A percentile compares a stretch with the other conserved stretches of the same genome.
phyloP scores from a whole-genome alignment of 306 rosid species.

The Inga leiocalycina region DNA sequence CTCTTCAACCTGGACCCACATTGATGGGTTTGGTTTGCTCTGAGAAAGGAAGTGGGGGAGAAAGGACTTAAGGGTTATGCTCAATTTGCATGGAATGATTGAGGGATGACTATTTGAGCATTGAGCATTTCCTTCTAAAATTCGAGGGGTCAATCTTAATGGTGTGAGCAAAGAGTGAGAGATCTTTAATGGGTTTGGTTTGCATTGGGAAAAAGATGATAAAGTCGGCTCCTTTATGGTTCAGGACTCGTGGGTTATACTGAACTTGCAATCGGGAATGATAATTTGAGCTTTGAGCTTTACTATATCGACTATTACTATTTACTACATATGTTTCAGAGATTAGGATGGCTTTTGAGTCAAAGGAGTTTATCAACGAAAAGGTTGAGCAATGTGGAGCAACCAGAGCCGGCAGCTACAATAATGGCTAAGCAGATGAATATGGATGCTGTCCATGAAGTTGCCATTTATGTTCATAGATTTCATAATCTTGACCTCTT shows the following conservation, averaged over 20 bases:
- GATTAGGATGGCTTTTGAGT: slow-evolving; percentile 71
- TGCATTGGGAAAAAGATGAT: background rate
- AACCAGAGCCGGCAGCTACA: slow-evolving; percentile 24
- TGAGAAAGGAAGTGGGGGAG: background rate
- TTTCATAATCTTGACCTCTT: slow-evolving; percentile 96
- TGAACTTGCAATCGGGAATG: slow-evolving; percentile 48
- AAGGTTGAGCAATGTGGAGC: slow-evolving; percentile 60
- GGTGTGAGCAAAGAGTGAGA: background rate
- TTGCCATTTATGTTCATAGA: slow-evolving; percentile 88
- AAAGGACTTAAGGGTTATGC: background rate
- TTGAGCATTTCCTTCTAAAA: slow-evolving; percentile 13
- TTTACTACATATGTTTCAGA: slow-evolving; percentile 72
- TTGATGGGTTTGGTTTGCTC: background rate
- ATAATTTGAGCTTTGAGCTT: slow-evolving; percentile 34
- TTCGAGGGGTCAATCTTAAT: background rate
- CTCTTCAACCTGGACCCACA: slow-evolving; percentile 32
- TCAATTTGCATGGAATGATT: background rate
- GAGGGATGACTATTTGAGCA: background rate
- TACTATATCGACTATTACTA: slow-evolving; percentile 24
- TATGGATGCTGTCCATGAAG: slow-evolving; percentile 75
- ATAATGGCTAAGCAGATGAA: slow-evolving; percentile 53
- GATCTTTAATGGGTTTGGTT: slow-evolving; percentile 34
- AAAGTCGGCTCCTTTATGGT: slow-evolving; percentile 41
- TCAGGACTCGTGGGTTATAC: slow-evolving; percentile 33
- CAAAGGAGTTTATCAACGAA: slow-evolving; percentile 60